These are phyloP conservation scores for Ochromonas danica DNA, from an alignment of 108 stramenopile genomes.

Conservation along the genomic window DNA sequence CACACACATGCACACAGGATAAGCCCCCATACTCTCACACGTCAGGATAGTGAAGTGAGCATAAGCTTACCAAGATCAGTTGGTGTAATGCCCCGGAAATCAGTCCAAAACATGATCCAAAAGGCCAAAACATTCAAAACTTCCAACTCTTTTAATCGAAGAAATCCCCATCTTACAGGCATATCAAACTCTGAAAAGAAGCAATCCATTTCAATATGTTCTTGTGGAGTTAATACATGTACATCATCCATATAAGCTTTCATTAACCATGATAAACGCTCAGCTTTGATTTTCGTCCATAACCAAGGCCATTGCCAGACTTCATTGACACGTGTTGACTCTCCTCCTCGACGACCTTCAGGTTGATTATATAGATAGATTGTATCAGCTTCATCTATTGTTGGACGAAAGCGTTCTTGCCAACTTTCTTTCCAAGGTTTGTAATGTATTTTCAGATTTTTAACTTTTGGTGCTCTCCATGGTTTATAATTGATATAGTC, in stretches of 20 bases:
- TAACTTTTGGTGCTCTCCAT: not conserved
- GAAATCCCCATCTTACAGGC: not conserved
- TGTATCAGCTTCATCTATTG: not conserved
- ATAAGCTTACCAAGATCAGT: too few species aligned
- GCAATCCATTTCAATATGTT: not conserved
- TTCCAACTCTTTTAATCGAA: not conserved
- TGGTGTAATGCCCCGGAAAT: not conserved
- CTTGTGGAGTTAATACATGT: not conserved
- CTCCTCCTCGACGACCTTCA: not conserved
- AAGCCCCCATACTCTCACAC: too few species aligned
- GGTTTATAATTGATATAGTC: not conserved
- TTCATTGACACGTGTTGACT: not conserved
- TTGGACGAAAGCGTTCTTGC: not conserved
- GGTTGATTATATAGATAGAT: not conserved
- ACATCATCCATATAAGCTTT: not conserved
- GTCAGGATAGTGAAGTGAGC: too few species aligned
- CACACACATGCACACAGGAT: too few species aligned
- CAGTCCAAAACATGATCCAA: not conserved
- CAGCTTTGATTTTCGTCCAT: not conserved
- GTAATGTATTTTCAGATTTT: not conserved
- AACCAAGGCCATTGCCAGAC: not conserved
- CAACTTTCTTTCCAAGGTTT: constrained; percentile 1
- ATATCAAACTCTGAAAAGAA: not conserved
- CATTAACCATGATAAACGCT: not conserved
- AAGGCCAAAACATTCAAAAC: not conserved